Percentiles rank a stretch among this genome's conserved stretches.
Conservation (phyloP, 2,329 filamentous ascomycete genomes). For the Diplodia sapinea region DNA sequence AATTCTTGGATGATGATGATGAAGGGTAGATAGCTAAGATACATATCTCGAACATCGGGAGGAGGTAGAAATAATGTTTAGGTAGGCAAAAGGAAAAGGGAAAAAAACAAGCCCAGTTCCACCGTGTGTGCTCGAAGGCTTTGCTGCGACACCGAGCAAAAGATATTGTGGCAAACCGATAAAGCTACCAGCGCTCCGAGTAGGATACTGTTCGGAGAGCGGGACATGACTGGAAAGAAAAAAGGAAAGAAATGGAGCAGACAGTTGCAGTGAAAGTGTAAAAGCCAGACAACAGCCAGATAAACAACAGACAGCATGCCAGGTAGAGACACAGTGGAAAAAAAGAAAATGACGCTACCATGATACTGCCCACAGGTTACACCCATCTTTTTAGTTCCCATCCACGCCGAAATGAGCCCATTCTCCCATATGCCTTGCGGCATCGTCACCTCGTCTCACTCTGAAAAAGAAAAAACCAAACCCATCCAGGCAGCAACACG, state of each 20-base stretch:
- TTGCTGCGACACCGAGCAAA: neutral
- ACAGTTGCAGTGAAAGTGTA: neutral
- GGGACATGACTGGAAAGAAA: neutral
- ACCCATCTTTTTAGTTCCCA: conserved; percentile 15
- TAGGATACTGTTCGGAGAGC: neutral
- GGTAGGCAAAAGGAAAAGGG: neutral
- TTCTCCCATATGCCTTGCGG: conserved; percentile 3
- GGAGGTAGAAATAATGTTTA: conserved; percentile 3
- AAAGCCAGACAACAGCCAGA: conserved; percentile 16
- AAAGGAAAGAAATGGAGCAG: neutral
- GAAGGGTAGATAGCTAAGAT: conserved; percentile 20
- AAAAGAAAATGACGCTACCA: conserved; percentile 17
- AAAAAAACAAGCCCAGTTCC: neutral
- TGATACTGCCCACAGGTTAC: conserved; percentile 2
- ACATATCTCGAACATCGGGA: conserved; percentile 2
- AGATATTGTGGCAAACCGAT: neutral
- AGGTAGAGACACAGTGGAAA: neutral
- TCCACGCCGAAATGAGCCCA: conserved; percentile 11
- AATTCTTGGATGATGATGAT: neutral
- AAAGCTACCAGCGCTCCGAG: neutral
- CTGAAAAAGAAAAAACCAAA: conserved; percentile 6
- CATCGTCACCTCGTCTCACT: conserved; percentile 14
- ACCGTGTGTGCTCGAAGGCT: neutral
- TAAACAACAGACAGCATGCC: neutral
- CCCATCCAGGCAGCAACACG: conserved; percentile 1